Base-by-base conservation (phyloP, 139 green algal species). In the Zygnema cylindricum region DNA sequence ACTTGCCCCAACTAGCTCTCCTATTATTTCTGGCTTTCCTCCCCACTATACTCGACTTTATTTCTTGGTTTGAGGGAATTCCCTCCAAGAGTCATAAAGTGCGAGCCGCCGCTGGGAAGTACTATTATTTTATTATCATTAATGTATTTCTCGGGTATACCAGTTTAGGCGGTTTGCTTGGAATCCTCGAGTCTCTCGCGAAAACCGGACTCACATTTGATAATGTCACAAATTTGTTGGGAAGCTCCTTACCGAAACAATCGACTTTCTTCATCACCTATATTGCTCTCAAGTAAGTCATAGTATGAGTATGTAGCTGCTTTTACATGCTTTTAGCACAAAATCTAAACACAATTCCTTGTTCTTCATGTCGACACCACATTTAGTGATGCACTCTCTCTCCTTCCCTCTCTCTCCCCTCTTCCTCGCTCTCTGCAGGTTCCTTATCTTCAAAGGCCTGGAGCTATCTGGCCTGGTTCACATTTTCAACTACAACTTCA, bases 41-140 rank as follows among this genome's bases (percentile, higher is more conserved):
- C n/a, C 88, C 87, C 23, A 78, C 30, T 2, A 23, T 92, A 16
- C 73, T 89, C 57, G 16, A 69, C 22, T 78, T 88, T n/a, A 57
- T 92, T 35, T 91, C 88, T 1, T 81, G 55, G 16, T 30, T 82
- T 21, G 88, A 92, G 57, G 88, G 88, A 38, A 16, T 93, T 0
- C 7, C 76, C 32, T 85, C 55, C 25, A 38, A 63, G n/a, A 76
- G 38, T 2, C 88, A 92, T 38, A 39, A 40, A 25, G 39, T 43
- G 25, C 82, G 86, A 7, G 86, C 81, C 1, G 40, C 81, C 23
- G 30, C 86, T 1, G 86, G 86, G 30, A 91, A 91, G 35, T 90
- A 83, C n/a, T 92, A 90, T 75, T 92, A 92, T n/a, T 92, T 92
- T 87, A 93, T n/a, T 1, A 75, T 92, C 3, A 36, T 92, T 16